Base-by-base conservation (phyloP, 768 basidiomycete genomes). In the Clavulina sp. region DNA sequence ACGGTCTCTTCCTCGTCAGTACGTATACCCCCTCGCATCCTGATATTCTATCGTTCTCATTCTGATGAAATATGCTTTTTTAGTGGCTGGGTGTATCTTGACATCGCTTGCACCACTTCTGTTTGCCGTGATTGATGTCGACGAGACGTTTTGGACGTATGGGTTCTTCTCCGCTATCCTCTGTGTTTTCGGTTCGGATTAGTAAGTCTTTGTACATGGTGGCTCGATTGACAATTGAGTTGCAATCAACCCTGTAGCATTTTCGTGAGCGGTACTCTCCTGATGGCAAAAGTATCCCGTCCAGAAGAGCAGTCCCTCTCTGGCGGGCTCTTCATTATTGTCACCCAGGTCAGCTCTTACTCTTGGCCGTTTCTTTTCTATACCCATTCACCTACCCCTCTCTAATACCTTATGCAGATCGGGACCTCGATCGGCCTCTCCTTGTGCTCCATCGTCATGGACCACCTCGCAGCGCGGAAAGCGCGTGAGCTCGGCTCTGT, bases 241-340 rank as follows among this genome's bases (percentile, higher is more conserved):
- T 19, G 36, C 40, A 19, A 38, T 7, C 9, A 4, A n/a, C 28
- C 3, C 38, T 31, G 6, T 24, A 54, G 53, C 56, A 76, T 82
- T 1, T 86, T 77, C 58, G 67, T 84, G 0, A 65, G 76, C 0
- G 84, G 84, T 2, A 80, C 80, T 4, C 65, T 87, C 18, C 87
- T 81, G 57, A 73, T 84, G 41, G 80, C 82, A 2, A 80, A 78
- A 58, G 69, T 80, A 7, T 70, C 76, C 2, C 61, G 71, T 1
- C 76, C 76, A 3, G 70, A 80, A 51, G 84, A 87, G 57, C 84
- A 87, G 63, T 78, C 76, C 62, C 68, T 85, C 3, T 76, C 78
- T 4, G 84, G 81, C 2, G 84, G 76, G 7, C 53, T 85, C n/a
- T 85, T 86, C 63, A 80, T 82, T 60, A 84, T 83, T 1, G 77